These are phyloP conservation scores for Apiospora marii DNA, from an alignment of 2,329 filamentous ascomycete species.

Conservation along the genomic window DNA sequence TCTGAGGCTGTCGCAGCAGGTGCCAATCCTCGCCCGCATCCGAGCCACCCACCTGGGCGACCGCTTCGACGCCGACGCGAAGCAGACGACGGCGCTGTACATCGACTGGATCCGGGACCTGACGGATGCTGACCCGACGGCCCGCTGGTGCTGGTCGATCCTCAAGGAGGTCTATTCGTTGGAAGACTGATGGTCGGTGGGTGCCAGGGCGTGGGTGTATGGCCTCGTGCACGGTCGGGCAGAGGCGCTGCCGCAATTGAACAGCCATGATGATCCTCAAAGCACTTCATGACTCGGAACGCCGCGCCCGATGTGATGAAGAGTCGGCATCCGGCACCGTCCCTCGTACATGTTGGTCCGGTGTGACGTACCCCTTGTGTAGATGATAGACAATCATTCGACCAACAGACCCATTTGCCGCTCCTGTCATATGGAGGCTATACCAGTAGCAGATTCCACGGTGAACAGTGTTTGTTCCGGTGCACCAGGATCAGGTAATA, in stretches of 20 bases:
- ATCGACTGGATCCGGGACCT: constrained; percentile 68
- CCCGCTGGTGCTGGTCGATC: constrained; percentile 64
- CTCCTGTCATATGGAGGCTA: not conserved
- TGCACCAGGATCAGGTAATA: not conserved
- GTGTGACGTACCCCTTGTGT: not conserved
- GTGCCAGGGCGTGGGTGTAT: not conserved
- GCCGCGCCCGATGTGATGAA: not conserved
- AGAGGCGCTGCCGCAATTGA: not conserved
- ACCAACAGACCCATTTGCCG: not conserved
- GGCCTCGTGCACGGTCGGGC: not conserved
- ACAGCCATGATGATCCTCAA: not conserved
- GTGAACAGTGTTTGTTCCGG: not conserved
- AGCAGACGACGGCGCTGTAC: constrained; percentile 58
- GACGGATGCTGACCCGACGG: constrained; percentile 60
- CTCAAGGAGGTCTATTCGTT: constrained; percentile 55
- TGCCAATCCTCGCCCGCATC: constrained; percentile 58
- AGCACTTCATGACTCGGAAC: not conserved
- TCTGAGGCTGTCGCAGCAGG: constrained; percentile 60
- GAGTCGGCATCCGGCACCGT: not conserved
- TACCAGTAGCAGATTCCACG: not conserved
- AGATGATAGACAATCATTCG: not conserved
- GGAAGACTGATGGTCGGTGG: constrained; percentile 35
- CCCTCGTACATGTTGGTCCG: not conserved
- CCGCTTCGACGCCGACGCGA: constrained; percentile 58
- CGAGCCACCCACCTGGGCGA: constrained; percentile 56